Percentiles rank a stretch among this genome's conserved stretches.
phyloP scores from a whole-genome alignment of 192 early-diverging fungal species.

The Umbelopsis vinacea region DNA sequence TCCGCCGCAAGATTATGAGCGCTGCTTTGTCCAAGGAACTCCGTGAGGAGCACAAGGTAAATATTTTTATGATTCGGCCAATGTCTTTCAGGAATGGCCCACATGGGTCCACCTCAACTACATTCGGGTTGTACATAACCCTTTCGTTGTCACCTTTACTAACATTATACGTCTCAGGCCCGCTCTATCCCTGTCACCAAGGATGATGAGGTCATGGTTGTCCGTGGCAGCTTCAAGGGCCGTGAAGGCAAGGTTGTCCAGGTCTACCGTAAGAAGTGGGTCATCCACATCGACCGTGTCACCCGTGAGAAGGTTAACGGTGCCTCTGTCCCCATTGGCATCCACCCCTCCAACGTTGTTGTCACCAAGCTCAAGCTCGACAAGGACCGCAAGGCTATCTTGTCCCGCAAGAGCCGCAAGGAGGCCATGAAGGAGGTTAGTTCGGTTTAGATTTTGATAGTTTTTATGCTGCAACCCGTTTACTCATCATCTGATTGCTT shows the following conservation, averaged over 20 bases:
- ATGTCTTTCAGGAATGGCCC: too few relatives aligned
- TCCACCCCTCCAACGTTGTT: constrained; percentile 99
- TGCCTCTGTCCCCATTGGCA: constrained; percentile 86
- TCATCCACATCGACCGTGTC: constrained; percentile 98
- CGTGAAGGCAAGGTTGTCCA: constrained; percentile 95
- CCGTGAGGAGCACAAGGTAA: constrained; percentile 93
- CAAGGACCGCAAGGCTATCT: constrained; percentile 92
- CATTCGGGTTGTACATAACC: too few relatives aligned
- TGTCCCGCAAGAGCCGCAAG: constrained; percentile 83
- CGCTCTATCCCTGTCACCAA: constrained; percentile 97
- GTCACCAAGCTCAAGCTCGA: constrained; percentile 95
- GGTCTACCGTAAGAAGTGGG: constrained; percentile 99
- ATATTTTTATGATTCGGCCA: neutral
- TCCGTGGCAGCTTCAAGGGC: constrained; percentile 96
- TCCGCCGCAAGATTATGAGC: constrained; percentile 96
- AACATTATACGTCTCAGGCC: constrained; percentile 48
- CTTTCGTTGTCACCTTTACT: neutral
- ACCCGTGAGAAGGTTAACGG: constrained; percentile 98
- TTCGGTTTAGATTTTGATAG: neutral
- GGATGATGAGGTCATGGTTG: constrained; percentile 97
- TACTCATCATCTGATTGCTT: neutral
- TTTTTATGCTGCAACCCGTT: too few relatives aligned
- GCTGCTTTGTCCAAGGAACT: constrained; percentile 98
- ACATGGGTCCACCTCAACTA: too few relatives aligned
- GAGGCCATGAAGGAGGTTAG: constrained; percentile 43